Base-by-base conservation (phyloP, 768 basidiomycete genomes). In the Paxillus ammoniavirescens region DNA sequence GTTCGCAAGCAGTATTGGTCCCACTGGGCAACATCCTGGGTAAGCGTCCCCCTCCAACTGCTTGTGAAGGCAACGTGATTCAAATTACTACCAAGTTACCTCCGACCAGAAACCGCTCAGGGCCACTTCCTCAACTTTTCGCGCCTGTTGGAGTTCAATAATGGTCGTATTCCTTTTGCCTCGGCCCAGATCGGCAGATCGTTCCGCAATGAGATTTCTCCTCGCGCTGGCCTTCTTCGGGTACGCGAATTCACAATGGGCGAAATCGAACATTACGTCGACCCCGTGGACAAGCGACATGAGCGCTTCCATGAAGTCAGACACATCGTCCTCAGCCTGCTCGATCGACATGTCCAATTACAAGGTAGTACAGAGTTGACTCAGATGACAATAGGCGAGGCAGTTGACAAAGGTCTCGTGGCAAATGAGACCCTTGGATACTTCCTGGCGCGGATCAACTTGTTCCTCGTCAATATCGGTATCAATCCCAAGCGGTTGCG, bases 241-340 rank as follows among this genome's bases (percentile, higher is more conserved):
- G 96, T 98, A 31, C 91, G 96, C 61, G 97, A 99, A 71, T 99
- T 98, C 75, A 97, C 93, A 10, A 97, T 98, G 96, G 97, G 94
- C 43, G 97, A 99, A 76, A 97, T 99, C 67, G 97, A 99, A 74
- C 97, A 99, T 76, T 99, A 78, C 59, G 97, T 99, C 61, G 97
- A 98, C 77, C 97, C 97, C 13, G 79, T 81, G 41, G 86, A 97
- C 75, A 99, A 98, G 75, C 74, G 71, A 5, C 97, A 98, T 72
- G 75, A 79, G 23, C 82, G 85, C n/a, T 99, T 98, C 77, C 65
- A 68, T 45, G 91, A 95, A 59, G 83, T 89, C 54, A 83, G 84
- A 53, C 82, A 93, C 62, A 76, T 93, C 55, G 80, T 78, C 47
- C 78, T 98, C 44, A 73, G 79, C 23, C 77, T 98, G 43, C 82